Evolutionary conservation across 2,329 filamentous ascomycete genomes (phyloP).

Genomic region (Stemphylium vesicarium): DNA sequence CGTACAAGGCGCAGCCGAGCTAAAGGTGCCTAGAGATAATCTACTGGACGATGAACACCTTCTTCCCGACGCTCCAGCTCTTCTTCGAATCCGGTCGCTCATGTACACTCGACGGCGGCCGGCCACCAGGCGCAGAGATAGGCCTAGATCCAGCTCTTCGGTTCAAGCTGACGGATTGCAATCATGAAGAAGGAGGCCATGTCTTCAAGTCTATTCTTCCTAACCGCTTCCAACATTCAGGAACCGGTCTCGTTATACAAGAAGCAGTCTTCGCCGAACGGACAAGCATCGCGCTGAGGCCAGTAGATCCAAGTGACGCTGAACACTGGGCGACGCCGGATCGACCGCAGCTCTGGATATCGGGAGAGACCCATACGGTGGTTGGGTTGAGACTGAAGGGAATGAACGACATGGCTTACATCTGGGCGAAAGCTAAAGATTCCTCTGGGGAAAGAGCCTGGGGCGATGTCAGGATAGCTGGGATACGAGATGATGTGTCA

Average conservation of each 20-base stretch:
- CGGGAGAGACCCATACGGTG: slow-evolving; percentile 28
- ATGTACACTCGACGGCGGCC: slow-evolving; percentile 30
- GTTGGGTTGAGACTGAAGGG: slow-evolving; percentile 35
- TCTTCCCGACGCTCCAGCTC: slow-evolving; percentile 39
- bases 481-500: slow-evolving; percentile 30
- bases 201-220: slow-evolving; percentile 24
- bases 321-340: neutral
- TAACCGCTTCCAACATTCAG: slow-evolving; percentile 13
- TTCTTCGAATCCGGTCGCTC: slow-evolving; percentile 40
- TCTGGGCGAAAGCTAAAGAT: slow-evolving; percentile 23
- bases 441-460: slow-evolving; percentile 14
- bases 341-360: slow-evolving; percentile 9
- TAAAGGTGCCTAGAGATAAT: slow-evolving; percentile 23
- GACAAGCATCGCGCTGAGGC: slow-evolving; percentile 27
- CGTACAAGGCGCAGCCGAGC: neutral
- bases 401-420: slow-evolving; percentile 32
- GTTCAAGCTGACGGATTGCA: slow-evolving; percentile 37
- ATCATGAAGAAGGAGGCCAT: slow-evolving; percentile 35
- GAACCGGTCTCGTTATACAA: slow-evolving; percentile 25
- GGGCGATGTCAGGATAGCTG: slow-evolving; percentile 30
- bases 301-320: neutral
- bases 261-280: slow-evolving; percentile 28
- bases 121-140: slow-evolving; percentile 20
- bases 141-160: slow-evolving; percentile 35
- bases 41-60: slow-evolving; percentile 37